phyloP scores from a whole-genome alignment of 2,329 filamentous ascomycete genomes.

The Byssochlamys sp. region DNA sequence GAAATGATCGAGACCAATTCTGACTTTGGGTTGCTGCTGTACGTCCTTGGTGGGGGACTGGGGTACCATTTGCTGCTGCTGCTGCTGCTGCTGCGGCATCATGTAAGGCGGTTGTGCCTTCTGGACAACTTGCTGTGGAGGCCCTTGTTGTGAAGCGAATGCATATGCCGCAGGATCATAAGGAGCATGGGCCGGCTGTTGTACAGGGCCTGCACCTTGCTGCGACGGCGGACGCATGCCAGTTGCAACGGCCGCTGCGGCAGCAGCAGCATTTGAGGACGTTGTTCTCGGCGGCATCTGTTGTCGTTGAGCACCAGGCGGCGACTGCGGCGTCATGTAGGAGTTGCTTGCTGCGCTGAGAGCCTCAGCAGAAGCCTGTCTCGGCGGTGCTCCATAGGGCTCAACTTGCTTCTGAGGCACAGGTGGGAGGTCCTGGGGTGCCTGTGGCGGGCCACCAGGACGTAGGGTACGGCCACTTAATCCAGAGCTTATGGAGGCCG shows the following conservation, averaged over 20 bases:
- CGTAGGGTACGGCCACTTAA: conserved; percentile 60
- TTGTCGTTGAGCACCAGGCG: conserved; percentile 31
- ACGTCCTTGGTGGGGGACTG: conserved; percentile 20
- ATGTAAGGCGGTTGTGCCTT: conserved; percentile 17
- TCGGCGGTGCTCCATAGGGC: conserved; percentile 26
- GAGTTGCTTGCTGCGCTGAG: conserved; percentile 34
- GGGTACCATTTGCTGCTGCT: conserved; percentile 5
- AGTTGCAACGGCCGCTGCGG: conserved; percentile 41
- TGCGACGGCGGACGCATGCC: conserved; percentile 37
- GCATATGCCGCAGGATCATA: conserved; percentile 37
- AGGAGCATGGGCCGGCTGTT: conserved; percentile 38
- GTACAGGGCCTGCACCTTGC: conserved; percentile 21
- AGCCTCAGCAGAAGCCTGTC: conserved; percentile 31
- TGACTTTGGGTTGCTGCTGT: conserved; percentile 36
- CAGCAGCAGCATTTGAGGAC: conserved; percentile 39
- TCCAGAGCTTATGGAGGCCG: conserved; percentile 28
- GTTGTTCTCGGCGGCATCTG: conserved; percentile 40
- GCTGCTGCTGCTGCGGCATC: conserved; percentile 13
- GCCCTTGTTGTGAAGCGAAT: conserved; percentile 21
- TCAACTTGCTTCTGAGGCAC: conserved; percentile 29
- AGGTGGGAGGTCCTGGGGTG: conserved; percentile 26
- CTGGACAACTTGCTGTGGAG: conserved; percentile 19
- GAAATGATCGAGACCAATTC: conserved; percentile 95
- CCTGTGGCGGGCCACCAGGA: conserved; percentile 38
- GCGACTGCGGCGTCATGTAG: conserved; percentile 40